Conservation (phyloP, 805 yeast species). For the Saturnispora dispora region DNA sequence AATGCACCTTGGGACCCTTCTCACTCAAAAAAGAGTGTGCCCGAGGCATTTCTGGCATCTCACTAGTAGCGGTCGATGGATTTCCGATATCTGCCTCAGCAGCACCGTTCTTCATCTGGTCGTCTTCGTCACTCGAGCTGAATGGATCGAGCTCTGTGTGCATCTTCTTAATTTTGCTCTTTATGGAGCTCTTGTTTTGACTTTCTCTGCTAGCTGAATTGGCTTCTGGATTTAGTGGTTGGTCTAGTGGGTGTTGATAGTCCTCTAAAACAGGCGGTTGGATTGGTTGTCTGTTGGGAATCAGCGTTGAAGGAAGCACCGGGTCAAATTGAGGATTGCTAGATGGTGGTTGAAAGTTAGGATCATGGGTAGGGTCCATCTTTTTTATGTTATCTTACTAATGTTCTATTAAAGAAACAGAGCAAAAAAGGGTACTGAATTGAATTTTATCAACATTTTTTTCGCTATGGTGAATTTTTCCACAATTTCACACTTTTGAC, state of each 20-base stretch:
- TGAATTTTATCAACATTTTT: neutral
- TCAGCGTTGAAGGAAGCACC: conserved; percentile 55
- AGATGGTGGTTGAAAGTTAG: conserved; percentile 82
- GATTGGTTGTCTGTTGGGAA: conserved; percentile 70
- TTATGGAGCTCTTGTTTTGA: conserved; percentile 8
- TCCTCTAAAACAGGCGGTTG: conserved; percentile 75
- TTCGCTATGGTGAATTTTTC: neutral
- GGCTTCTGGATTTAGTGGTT: conserved; percentile 42
- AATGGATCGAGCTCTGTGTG: conserved; percentile 52
- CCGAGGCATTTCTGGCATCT: conserved; percentile 22
- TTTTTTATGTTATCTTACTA: neutral
- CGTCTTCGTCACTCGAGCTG: conserved; percentile 40
- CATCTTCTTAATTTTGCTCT: conserved; percentile 31
- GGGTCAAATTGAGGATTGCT: conserved; percentile 53
- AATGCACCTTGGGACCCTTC: conserved; percentile 35
- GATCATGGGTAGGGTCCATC: conserved; percentile 93
- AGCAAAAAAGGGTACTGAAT: neutral
- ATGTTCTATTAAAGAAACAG: neutral
- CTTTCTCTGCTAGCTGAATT: conserved; percentile 12
- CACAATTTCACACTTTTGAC: conserved; percentile 1
- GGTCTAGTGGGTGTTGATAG: conserved; percentile 59
- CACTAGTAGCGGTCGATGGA: conserved; percentile 9
- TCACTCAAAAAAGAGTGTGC: conserved; percentile 21
- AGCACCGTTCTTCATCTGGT: neutral
- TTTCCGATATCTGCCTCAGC: neutral